phyloP scores from a whole-genome alignment of 306 rosid genomes.

The Myrica gale region DNA sequence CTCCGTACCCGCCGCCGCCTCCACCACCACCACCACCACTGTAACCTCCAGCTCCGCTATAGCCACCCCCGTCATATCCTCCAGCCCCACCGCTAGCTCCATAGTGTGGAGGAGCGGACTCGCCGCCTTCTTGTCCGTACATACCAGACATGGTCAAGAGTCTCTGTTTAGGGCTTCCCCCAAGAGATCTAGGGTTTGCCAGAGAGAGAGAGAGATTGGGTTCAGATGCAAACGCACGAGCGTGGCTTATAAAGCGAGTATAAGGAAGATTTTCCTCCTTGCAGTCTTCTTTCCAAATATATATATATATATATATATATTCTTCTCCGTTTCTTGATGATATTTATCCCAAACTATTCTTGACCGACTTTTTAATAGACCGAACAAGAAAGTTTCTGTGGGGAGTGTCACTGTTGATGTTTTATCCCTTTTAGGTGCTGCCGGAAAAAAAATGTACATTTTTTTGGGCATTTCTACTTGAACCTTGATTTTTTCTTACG shows the following conservation, averaged over 20 bases:
- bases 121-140: conserved; percentile 85
- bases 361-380: too few relatives aligned
- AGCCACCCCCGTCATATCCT: conserved; percentile 42
- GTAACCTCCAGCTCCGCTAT: conserved; percentile 42
- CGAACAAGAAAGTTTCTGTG: too few relatives aligned
- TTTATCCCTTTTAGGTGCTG: too few relatives aligned
- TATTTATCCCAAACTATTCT: too few relatives aligned
- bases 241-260: not conserved
- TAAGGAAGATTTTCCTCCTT: too few relatives aligned
- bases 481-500: too few relatives aligned
- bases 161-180: not conserved
- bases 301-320: too few relatives aligned
- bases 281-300: not conserved
- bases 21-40: conserved; percentile 36
- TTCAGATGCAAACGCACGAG: conserved; percentile 8
- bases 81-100: conserved; percentile 58
- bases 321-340: too few relatives aligned
- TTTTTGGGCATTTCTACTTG: too few relatives aligned
- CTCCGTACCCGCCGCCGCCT: conserved; percentile 45
- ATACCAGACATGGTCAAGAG: conserved; percentile 69
- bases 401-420: too few relatives aligned
- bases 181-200: conserved; percentile 44
- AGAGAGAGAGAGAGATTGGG: conserved; percentile 29
- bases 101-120: conserved; percentile 66
- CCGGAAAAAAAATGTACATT: too few relatives aligned